These are phyloP conservation scores for Verticillium tricorpus DNA, from an alignment of 2,329 filamentous ascomycete genomes.

Conservation along the genomic window DNA sequence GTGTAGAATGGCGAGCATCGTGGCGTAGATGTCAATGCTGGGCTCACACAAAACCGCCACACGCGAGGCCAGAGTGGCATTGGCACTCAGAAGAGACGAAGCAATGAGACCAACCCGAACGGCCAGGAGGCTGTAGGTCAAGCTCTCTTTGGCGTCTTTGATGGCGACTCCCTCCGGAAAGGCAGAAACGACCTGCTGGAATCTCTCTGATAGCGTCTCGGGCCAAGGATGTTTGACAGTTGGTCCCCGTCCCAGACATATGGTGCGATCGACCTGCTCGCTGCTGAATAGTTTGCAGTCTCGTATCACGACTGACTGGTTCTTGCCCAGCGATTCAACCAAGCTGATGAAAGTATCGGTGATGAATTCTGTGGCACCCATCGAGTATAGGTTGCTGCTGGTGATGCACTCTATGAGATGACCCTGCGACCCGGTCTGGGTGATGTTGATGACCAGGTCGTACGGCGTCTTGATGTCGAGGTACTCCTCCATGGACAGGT, in stretches of 20 bases:
- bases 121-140: neutral
- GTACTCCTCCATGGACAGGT: neutral
- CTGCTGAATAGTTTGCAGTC: neutral
- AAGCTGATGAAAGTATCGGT: neutral
- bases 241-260: neutral
- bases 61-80: slow-evolving; percentile 9
- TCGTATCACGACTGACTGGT: neutral
- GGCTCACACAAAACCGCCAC: slow-evolving; percentile 37
- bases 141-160: neutral
- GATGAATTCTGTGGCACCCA: neutral
- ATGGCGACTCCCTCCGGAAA: neutral
- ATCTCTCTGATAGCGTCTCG: neutral
- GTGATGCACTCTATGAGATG: neutral
- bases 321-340: neutral
- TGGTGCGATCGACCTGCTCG: neutral
- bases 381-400: neutral
- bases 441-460: neutral
- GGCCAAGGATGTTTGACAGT: neutral
- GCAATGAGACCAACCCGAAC: neutral
- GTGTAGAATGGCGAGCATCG: slow-evolving; percentile 34
- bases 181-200: neutral
- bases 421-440: neutral
- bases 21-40: slow-evolving; percentile 25
- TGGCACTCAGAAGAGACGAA: neutral
- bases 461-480: neutral